Evolutionary conservation across 202 grass and related monocot genomes (phyloP).

Genomic region (Setaria italica): DNA sequence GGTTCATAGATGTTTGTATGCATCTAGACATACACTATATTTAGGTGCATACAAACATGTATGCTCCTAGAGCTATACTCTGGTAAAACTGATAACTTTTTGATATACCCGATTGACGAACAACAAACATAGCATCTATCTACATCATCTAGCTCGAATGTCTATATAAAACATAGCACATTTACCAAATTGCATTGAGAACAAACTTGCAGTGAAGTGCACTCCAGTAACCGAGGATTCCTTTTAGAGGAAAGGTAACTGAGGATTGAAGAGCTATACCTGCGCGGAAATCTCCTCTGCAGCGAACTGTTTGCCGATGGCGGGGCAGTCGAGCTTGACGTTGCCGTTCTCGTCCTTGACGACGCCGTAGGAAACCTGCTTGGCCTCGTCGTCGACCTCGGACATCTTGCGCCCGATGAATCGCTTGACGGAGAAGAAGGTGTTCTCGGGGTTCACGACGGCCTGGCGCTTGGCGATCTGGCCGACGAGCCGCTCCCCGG

Average conservation of each 20-base stretch:
- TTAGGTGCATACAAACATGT: too few species aligned
- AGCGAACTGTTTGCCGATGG: slow-evolving; percentile 93
- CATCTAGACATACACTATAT: too few species aligned
- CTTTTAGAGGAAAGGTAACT: too few species aligned
- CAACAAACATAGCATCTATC: background rate
- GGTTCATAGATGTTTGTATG: too few species aligned
- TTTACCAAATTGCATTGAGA: background rate
- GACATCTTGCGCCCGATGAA: slow-evolving; percentile 96
- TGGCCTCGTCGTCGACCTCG: slow-evolving; percentile 92
- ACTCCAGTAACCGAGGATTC: background rate
- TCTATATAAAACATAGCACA: background rate
- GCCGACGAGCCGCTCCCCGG: slow-evolving; percentile 77
- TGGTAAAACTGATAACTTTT: background rate
- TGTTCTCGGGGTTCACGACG: slow-evolving; percentile 97
- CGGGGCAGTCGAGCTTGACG: slow-evolving; percentile 96
- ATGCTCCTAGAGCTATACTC: background rate
- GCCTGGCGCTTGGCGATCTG: slow-evolving; percentile 97
- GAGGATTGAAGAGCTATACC: slow-evolving; percentile 39
- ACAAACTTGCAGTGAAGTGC: background rate
- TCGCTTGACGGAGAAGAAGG: slow-evolving; percentile 96
- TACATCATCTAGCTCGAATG: background rate
- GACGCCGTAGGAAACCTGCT: slow-evolving; percentile 86
- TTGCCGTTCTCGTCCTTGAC: slow-evolving; percentile 89
- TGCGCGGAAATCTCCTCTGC: slow-evolving; percentile 94
- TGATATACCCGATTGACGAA: background rate